Conservation (phyloP, 495 filamentous ascomycete species). For the Tuber microsphaerosporum region DNA sequence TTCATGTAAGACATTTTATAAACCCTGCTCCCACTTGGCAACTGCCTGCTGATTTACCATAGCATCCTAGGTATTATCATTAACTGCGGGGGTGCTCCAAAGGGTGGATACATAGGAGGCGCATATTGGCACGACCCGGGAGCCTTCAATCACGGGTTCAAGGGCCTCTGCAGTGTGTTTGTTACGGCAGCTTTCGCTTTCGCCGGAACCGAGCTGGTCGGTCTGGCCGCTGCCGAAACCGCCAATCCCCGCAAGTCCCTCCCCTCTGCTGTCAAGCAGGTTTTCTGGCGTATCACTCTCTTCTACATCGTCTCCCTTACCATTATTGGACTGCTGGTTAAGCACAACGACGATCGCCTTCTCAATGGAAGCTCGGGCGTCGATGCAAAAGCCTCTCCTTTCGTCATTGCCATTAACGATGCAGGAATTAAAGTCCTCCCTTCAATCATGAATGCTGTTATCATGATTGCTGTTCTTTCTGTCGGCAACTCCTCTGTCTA, state of each 20-base stretch:
- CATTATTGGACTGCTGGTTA: conserved; percentile 67
- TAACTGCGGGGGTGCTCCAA: conserved; percentile 69
- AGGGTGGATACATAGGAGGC: conserved; percentile 74
- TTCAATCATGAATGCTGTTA: conserved; percentile 83
- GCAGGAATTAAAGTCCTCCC: conserved; percentile 69
- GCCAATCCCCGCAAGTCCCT: conserved; percentile 79
- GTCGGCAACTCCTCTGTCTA: conserved; percentile 85
- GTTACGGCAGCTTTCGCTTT: conserved; percentile 92
- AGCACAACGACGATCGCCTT: conserved; percentile 57
- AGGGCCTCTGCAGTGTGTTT: conserved; percentile 86
- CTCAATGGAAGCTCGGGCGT: conserved; percentile 49
- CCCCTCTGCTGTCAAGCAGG: conserved; percentile 81
- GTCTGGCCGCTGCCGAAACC: conserved; percentile 80
- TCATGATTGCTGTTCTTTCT: conserved; percentile 77
- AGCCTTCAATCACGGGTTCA: conserved; percentile 87
- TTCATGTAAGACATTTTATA: conserved; percentile 60
- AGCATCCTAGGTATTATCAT: conserved; percentile 73
- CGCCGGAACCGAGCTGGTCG: conserved; percentile 87
- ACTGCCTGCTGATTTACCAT: conserved; percentile 2
- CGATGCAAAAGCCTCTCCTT: conserved; percentile 72
- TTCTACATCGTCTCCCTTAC: conserved; percentile 74
- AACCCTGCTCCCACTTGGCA: background rate
- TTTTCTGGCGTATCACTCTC: conserved; percentile 89
- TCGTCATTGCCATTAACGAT: conserved; percentile 79
- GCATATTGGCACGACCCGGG: conserved; percentile 76